Evolutionary conservation across 306 rosid species (phyloP), one percentile per base, ranked within the genome.

Genomic region (Lathyrus tuberosus): DNA sequence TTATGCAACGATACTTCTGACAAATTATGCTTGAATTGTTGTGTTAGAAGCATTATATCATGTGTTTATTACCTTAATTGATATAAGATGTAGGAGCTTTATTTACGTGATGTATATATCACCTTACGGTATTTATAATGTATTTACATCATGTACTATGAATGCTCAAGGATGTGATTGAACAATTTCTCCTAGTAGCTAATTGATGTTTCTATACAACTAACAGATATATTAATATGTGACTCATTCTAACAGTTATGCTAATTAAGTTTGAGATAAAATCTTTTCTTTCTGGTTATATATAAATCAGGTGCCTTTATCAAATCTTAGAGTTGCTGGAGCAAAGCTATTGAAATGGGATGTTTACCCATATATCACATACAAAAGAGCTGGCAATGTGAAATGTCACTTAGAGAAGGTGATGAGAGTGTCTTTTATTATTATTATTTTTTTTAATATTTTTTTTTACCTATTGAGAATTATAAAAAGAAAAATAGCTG

Each of bases 321-420:
- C 85, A 47, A 77, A 85, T 56, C 62, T 80, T 51, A 60, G 52
- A 76, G 65, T 12, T 24, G 73, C 37, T 69, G 83, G 82, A 65
- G 69, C 69, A 5, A 79, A 76, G 70, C 67, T 85, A 72, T 71
- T 66, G 24, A 79, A 76, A 78, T 83, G 85, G 82, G 83, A 86
- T 74, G 59, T 82, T 75, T 62, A 4, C 16, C 69, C 86, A 22
- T 86, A 85, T 63, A 76, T 88, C 47, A 17, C 11, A 30, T 86
- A 85, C 35, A 88, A 85, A 85, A 79, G 78, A 69, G 84, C 89
- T 71, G 30, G 62, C 64, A 52, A 79, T 80, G 67, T 78, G 33
- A 80, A 83, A 76, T 82, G 79, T 62, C 73, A 85, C 48, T 80
- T 93, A 71, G 77, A 80, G 77, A 82, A 86, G 96, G 98, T 90